Conservation (phyloP, 305 asterid species). For the Stenogyne calaminthoides region DNA sequence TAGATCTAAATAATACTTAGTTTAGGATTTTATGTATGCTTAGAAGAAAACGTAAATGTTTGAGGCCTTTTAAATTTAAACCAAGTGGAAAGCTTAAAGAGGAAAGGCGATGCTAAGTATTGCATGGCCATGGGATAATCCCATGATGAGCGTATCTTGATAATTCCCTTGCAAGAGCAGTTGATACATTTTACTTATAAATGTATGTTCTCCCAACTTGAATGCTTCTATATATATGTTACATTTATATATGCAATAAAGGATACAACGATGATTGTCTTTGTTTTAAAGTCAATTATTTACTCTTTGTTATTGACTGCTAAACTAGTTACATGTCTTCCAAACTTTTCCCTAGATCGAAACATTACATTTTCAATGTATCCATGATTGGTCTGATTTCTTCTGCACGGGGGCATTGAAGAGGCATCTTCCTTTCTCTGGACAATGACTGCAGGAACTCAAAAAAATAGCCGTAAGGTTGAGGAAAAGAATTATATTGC, state of each 20-base stretch:
- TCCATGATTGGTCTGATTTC: neutral
- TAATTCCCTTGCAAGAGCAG: neutral
- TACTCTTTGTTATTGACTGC: neutral
- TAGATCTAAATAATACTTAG: neutral
- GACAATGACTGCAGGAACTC: constrained; percentile 66
- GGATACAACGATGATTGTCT: neutral
- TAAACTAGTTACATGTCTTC: neutral
- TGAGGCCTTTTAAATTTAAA: neutral
- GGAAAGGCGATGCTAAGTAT: neutral
- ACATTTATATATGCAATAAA: neutral
- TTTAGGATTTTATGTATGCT: neutral
- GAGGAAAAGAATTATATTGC: constrained; percentile 71
- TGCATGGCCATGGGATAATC: neutral
- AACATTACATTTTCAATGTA: neutral
- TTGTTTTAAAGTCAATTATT: neutral
- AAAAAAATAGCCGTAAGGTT: constrained; percentile 60
- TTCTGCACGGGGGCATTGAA: constrained; percentile 49
- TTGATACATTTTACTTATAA: neutral
- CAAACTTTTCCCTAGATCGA: neutral
- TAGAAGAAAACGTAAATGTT: neutral
- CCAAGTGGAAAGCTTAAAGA: neutral
- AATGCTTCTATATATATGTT: neutral
- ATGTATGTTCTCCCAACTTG: neutral
- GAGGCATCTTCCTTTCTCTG: constrained; percentile 68
- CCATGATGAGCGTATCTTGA: neutral